These are phyloP conservation scores for Exophiala viscosa DNA, from an alignment of 2,329 filamentous ascomycete genomes.

Conservation along the genomic window DNA sequence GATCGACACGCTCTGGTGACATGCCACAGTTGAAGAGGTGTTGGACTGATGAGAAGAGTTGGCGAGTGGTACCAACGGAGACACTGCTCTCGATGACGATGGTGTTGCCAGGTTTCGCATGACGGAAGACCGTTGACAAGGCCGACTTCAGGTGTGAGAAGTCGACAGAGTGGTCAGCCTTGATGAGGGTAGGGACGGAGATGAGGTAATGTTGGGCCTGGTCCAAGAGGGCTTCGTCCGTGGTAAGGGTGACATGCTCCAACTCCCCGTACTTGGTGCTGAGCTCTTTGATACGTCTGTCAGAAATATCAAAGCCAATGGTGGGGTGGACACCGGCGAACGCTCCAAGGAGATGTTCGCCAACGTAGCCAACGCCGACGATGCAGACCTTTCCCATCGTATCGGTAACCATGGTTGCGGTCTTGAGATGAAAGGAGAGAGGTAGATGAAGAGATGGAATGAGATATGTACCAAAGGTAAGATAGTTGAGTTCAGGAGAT, in stretches of 20 bases:
- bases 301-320: slow-evolving; percentile 21
- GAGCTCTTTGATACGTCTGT: slow-evolving; percentile 14
- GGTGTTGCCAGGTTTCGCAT: slow-evolving; percentile 15
- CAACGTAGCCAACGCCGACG: slow-evolving; percentile 22
- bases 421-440: neutral
- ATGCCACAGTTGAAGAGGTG: slow-evolving; percentile 21
- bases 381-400: slow-evolving; percentile 11
- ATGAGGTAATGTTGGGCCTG: slow-evolving; percentile 21
- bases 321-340: slow-evolving; percentile 15
- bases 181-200: slow-evolving; percentile 20
- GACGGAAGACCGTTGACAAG: slow-evolving; percentile 12
- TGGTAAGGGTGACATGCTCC: slow-evolving; percentile 10
- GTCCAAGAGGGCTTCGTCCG: slow-evolving; percentile 7
- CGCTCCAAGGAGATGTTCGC: slow-evolving; percentile 18
- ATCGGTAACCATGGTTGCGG: slow-evolving; percentile 1
- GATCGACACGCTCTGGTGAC: slow-evolving; percentile 24
- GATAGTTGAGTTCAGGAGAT: too few relatives aligned
- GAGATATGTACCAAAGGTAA: too few relatives aligned
- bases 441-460: neutral
- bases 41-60: slow-evolving; percentile 9
- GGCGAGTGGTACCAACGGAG: slow-evolving; percentile 20
- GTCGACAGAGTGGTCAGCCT: slow-evolving; percentile 16
- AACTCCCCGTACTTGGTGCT: slow-evolving; percentile 6
- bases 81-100: slow-evolving; percentile 25
- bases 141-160: slow-evolving; percentile 14